A percentile compares a stretch with the other conserved stretches of the same genome.
phyloP scores from a whole-genome alignment of 768 basidiomycete species.

The Rhodotorula sphaerocarpa region DNA sequence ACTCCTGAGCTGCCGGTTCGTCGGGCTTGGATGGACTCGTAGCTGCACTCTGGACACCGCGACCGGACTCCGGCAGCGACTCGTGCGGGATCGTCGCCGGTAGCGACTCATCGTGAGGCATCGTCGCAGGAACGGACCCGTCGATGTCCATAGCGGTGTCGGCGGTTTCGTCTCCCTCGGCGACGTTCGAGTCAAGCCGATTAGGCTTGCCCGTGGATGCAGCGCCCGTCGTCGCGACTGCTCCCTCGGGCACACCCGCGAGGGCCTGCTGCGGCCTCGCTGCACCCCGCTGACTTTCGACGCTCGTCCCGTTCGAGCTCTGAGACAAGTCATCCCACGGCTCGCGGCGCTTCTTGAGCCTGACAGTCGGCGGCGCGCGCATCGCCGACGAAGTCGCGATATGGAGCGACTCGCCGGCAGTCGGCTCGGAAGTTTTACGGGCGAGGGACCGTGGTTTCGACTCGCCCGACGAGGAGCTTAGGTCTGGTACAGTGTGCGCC shows the following conservation, averaged over 20 bases:
- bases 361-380: background rate
- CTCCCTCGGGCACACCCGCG: too few species aligned
- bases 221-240: too few species aligned
- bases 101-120: constrained; percentile 7
- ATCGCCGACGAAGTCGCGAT: constrained; percentile 20
- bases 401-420: background rate
- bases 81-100: constrained; percentile 12
- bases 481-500: background rate
- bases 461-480: background rate
- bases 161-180: background rate
- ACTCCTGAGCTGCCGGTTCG: background rate
- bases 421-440: background rate
- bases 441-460: background rate
- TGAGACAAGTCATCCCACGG: constrained; percentile 22
- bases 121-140: constrained; percentile 7
- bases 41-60: background rate
- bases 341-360: background rate
- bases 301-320: background rate
- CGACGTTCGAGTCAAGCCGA: background rate
- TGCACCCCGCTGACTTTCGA: background rate
- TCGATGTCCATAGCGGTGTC: background rate
- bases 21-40: background rate
- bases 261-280: background rate
- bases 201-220: background rate
- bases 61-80: background rate